Evolutionary conservation across 2,329 filamentous ascomycete species (phyloP).

Genomic region (Ploettnerulaceae sp.): DNA sequence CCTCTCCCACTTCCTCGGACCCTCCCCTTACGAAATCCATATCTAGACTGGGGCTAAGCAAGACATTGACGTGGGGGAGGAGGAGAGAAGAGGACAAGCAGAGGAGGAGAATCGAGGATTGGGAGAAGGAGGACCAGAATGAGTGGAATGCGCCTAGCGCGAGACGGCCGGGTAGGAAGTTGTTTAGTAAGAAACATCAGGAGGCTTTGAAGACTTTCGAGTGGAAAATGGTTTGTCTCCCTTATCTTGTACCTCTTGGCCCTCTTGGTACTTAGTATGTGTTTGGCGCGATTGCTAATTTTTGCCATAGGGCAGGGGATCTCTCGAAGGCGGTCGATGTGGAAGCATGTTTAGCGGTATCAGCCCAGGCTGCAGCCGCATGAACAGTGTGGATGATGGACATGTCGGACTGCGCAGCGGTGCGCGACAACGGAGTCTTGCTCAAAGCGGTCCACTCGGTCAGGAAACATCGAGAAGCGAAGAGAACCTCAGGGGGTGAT

Average conservation of each 20-base stretch:
- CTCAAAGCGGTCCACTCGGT: too few species aligned
- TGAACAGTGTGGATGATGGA: conserved; percentile 15
- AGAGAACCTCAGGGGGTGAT: too few species aligned
- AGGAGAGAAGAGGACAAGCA: conserved; percentile 5
- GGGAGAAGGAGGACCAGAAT: conserved; percentile 18
- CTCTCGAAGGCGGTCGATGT: conserved; percentile 6
- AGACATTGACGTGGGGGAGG: conserved; percentile 15
- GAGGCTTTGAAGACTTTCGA: conserved; percentile 22
- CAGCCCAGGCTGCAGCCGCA: conserved; percentile 18
- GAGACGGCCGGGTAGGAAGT: conserved; percentile 1
- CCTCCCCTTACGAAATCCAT: conserved; percentile 10
- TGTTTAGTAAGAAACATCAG: conserved; percentile 17
- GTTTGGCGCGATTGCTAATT: background rate
- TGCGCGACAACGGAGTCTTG: too few species aligned
- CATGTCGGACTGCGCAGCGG: background rate
- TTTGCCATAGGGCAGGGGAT: background rate
- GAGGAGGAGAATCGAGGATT: conserved; percentile 14
- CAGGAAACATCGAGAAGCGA: too few species aligned
- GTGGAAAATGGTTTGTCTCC: conserved; percentile 1
- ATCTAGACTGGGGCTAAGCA: conserved; percentile 6
- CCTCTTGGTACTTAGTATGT: background rate
- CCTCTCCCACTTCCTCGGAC: background rate
- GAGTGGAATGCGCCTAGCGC: conserved; percentile 18
- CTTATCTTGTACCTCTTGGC: background rate
- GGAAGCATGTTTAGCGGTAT: conserved; percentile 16